phyloP scores from a whole-genome alignment of 805 yeast species.

The Sugiyamaella marilandica region DNA sequence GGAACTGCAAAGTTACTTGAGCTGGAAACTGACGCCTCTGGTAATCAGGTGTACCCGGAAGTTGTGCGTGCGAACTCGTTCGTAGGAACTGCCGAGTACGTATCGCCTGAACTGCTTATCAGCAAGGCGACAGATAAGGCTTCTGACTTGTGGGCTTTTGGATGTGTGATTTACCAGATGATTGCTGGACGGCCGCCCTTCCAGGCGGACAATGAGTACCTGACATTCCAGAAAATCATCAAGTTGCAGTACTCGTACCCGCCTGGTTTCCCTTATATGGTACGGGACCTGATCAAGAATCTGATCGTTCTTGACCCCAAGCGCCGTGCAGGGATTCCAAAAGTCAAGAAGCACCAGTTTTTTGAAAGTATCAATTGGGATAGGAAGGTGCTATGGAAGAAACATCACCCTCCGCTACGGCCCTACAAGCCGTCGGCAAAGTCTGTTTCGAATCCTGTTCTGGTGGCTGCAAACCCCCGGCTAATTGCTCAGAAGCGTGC shows the following conservation, averaged over 20 bases:
- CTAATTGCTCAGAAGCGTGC: background rate
- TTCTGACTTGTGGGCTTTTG: conserved; percentile 91
- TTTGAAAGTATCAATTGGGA: conserved; percentile 69
- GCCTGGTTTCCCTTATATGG: conserved; percentile 54
- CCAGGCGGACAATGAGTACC: conserved; percentile 78
- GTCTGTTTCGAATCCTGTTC: conserved; percentile 6
- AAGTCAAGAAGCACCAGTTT: conserved; percentile 66
- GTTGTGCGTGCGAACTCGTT: conserved; percentile 54
- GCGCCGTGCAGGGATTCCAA: conserved; percentile 51
- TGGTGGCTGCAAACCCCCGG: conserved; percentile 2
- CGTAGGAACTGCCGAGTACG: conserved; percentile 97
- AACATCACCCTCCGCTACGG: conserved; percentile 61
- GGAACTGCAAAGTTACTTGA: conserved; percentile 90
- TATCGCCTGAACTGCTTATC: conserved; percentile 82
- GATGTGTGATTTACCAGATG: conserved; percentile 81
- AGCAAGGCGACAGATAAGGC: conserved; percentile 77
- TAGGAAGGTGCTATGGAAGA: conserved; percentile 62
- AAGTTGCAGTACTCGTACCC: conserved; percentile 69
- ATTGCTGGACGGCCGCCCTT: conserved; percentile 84
- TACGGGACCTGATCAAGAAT: conserved; percentile 61
- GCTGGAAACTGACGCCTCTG: conserved; percentile 23
- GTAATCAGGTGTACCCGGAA: conserved; percentile 28
- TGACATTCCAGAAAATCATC: conserved; percentile 85
- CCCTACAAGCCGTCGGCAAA: conserved; percentile 45
- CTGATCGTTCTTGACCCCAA: conserved; percentile 70